These are phyloP conservation scores for Macrophomina pseudophaseolina DNA, from an alignment of 2,329 filamentous ascomycete species.

Conservation along the genomic window DNA sequence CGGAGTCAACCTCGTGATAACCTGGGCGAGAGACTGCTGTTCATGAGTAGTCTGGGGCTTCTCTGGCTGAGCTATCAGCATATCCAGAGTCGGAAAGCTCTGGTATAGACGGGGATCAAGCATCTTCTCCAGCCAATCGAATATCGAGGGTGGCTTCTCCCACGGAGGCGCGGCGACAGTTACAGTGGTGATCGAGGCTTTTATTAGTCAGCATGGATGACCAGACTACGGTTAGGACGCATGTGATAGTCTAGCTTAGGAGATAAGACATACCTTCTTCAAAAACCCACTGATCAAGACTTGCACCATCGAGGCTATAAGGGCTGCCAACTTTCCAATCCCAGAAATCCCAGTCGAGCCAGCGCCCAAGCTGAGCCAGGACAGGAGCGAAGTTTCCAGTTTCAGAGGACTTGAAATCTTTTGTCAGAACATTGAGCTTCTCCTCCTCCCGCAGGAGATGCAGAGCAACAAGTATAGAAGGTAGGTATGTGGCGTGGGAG, in stretches of 20 bases:
- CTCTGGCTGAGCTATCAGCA: constrained; percentile 31
- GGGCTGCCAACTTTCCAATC: constrained; percentile 56
- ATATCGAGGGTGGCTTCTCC: constrained; percentile 62
- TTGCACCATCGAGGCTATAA: constrained; percentile 66
- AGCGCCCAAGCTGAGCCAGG: constrained; percentile 78
- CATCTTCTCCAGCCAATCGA: constrained; percentile 53
- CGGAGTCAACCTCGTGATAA: constrained; percentile 35
- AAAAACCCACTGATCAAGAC: constrained; percentile 60
- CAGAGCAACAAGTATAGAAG: constrained; percentile 71
- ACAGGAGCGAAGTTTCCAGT: constrained; percentile 68
- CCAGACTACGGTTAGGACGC: too few relatives aligned
- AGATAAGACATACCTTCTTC: constrained; percentile 52
- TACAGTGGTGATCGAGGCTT: constrained; percentile 22
- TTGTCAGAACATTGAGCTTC: constrained; percentile 71
- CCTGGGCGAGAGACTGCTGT: constrained; percentile 6
- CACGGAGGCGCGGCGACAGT: constrained; percentile 40
- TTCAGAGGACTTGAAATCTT: constrained; percentile 53
- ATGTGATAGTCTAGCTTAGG: not conserved
- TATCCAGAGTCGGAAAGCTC: constrained; percentile 45
- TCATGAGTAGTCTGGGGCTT: not conserved
- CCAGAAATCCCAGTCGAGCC: constrained; percentile 78
- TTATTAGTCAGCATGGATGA: not conserved
- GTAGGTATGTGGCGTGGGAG: constrained; percentile 55
- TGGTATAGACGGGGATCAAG: constrained; percentile 38
- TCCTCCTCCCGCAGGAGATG: constrained; percentile 90